A percentile compares a stretch with the other conserved stretches of the same genome.
Evolutionary conservation across 2,329 filamentous ascomycete genomes (phyloP).

Genomic region (Pyrenochaeta sp.): DNA sequence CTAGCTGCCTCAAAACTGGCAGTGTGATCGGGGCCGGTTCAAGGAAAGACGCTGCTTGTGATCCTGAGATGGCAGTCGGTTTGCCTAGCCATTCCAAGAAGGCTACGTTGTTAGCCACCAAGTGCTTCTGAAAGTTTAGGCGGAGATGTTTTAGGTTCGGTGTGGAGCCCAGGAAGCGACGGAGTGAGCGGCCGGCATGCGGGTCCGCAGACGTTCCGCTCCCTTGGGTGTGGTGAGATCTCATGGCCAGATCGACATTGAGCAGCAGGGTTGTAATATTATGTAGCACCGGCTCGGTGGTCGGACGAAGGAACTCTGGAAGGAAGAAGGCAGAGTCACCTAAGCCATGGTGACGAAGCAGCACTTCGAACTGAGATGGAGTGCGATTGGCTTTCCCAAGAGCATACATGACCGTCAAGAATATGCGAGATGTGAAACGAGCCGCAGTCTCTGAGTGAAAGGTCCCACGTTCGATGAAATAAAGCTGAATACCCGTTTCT

Average conservation of each 20-base stretch:
- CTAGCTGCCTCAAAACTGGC: constrained; percentile 25
- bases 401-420: constrained; percentile 29
- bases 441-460: constrained; percentile 9
- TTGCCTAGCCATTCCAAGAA: constrained; percentile 52
- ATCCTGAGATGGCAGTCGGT: not conserved
- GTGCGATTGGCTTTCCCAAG: constrained; percentile 43
- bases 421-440: constrained; percentile 26
- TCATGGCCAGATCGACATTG: constrained; percentile 27
- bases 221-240: constrained; percentile 20
- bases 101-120: constrained; percentile 24
- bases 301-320: constrained; percentile 49
- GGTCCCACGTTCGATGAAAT: constrained; percentile 12
- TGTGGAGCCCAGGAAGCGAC: constrained; percentile 52
- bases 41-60: not conserved
- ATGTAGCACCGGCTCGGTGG: constrained; percentile 54
- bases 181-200: constrained; percentile 28
- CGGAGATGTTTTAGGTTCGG: constrained; percentile 62
- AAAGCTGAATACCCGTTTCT: constrained; percentile 46
- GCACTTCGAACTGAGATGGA: constrained; percentile 59
- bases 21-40: constrained; percentile 22
- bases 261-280: constrained; percentile 60
- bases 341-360: constrained; percentile 52
- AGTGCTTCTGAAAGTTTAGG: constrained; percentile 56
- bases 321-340: constrained; percentile 57
- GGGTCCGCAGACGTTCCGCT: constrained; percentile 12